These are phyloP conservation scores for Cucumis sativus DNA, from an alignment of 306 rosid genomes.

Conservation along the genomic window DNA sequence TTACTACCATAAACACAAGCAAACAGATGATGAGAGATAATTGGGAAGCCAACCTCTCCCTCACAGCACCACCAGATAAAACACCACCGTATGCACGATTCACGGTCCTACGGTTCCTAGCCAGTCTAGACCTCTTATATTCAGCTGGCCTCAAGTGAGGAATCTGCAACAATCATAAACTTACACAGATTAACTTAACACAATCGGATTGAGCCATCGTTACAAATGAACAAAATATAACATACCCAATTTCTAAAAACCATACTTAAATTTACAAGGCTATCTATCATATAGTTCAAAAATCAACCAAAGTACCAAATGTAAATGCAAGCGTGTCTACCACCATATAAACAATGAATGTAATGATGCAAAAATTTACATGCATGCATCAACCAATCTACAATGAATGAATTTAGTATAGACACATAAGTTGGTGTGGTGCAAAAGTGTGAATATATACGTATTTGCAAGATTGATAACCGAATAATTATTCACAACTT, in stretches of 20 bases:
- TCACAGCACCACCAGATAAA: constrained; percentile 2
- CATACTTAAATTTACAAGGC: not conserved
- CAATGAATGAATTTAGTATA: not conserved
- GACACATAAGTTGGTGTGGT: not conserved
- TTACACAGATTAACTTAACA: not conserved
- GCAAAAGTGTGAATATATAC: not conserved
- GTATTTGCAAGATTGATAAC: not conserved
- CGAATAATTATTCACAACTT: not conserved
- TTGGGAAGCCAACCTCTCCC: not conserved
- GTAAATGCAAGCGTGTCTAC: not conserved
- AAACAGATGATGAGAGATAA: not conserved
- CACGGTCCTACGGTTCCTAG: constrained; percentile 3
- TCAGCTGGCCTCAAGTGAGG: constrained; percentile 12
- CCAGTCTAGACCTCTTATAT: constrained; percentile 5
- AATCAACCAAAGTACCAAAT: not conserved
- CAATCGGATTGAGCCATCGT: too few species aligned
- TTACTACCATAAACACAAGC: not conserved
- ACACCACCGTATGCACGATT: constrained; percentile 7
- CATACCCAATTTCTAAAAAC: not conserved
- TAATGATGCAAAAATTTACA: not conserved
- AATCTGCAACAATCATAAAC: not conserved
- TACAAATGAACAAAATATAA: not conserved
- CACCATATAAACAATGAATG: not conserved
- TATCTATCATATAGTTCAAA: not conserved
- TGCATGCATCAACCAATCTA: not conserved